These are phyloP conservation scores for Rubia yunnanensis DNA, from an alignment of 257 asterid genomes.

Conservation along the genomic window DNA sequence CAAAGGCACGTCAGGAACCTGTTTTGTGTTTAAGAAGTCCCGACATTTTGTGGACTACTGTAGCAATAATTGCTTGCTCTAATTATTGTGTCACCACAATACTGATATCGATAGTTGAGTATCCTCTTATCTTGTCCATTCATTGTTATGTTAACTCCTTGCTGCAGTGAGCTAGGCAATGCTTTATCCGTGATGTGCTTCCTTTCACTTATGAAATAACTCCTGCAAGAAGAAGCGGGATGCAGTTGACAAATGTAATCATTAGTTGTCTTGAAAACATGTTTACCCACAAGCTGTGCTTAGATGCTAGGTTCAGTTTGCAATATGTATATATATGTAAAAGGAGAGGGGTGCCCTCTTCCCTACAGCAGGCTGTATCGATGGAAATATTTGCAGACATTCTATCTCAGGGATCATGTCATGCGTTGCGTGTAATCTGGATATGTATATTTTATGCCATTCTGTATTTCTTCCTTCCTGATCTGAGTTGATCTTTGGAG, in stretches of 20 bases:
- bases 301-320: slow-evolving; percentile 4
- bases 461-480: too few relatives aligned
- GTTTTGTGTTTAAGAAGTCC: neutral
- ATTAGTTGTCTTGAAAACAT: neutral
- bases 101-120: neutral
- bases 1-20: neutral
- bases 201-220: neutral
- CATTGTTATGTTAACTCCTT: neutral
- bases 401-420: neutral
- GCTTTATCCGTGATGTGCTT: neutral
- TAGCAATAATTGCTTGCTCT: neutral
- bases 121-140: neutral
- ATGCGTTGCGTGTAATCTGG: neutral
- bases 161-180: slow-evolving; percentile 7
- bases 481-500: neutral
- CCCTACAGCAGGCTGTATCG: neutral
- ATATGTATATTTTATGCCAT: neutral
- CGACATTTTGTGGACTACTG: neutral
- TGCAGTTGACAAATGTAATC: slow-evolving; percentile 1
- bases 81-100: neutral
- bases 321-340: neutral
- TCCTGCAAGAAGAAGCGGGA: neutral
- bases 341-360: neutral
- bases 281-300: neutral
- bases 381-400: neutral